Evolutionary conservation across 495 filamentous ascomycete species (phyloP), one percentile per base, ranked within the genome.

Genomic region (Pseudotulostoma volvatum): DNA sequence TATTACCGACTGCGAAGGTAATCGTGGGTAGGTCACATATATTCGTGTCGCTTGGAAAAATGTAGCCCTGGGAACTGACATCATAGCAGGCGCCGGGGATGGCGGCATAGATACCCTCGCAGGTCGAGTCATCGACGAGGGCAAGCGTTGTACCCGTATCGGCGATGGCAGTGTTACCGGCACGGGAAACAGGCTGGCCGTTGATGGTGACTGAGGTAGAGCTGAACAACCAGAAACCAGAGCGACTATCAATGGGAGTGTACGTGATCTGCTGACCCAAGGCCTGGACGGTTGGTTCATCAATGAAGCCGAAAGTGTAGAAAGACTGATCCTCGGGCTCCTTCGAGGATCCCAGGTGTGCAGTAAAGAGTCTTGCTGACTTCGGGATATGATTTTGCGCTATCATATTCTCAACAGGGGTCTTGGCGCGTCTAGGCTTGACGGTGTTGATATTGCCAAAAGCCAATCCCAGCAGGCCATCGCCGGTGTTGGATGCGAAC

Each of bases 271-370:
- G 66, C 38, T 68, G 48, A 19, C 64, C 71, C 0, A 68, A 67
- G 4, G 60, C 60, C 32, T 60, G 64, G 33, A 82, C 64, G 0
- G 74, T 66, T 4, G 68, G 71, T 42, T 80, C 50, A 48, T 85
- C 81, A 48, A 86, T 77, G 50, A 64, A 84, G 18, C 81, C 82
- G 46, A 86, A 85, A 0, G 81, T 85, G 58, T 81, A 85, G 63
- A 85, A 86, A 1, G 74, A 76, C 37, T 68, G 61, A 37, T 68
- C 66, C 33, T 74, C 70, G 39, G 67, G 61, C 0, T 55, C 56
- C 35, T 72, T 70, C 31, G 66, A 51, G 38, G 68, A 76, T 42
- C 77, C 77, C 31, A 86, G 68, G 38, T 80, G 76, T 15, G 69
- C 76, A 0, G 80, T 85, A 61, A 85, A 86, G n/a, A 88, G 66